Base-by-base conservation (phyloP, 306 rosid genomes). In the Pachyrhizus erosus region DNA sequence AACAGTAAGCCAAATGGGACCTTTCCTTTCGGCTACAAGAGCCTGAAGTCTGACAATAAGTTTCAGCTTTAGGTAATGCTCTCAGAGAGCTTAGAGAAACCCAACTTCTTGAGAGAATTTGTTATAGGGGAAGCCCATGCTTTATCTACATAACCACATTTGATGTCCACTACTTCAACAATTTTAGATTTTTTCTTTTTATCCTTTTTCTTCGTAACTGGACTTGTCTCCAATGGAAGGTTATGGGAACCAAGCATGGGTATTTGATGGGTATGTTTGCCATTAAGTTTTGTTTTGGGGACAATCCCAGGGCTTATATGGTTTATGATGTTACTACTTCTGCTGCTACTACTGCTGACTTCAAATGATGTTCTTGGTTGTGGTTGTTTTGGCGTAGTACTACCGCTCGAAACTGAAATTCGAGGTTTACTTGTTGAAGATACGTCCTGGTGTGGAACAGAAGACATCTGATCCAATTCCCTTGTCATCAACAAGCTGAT, bases 41-140 rank as follows among this genome's bases (percentile, higher is more conserved):
- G 82, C 78, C 86, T 85, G 62, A 89, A 84, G 78, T 78, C 91
- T 14, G 90, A 85, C 29, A 83, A 21, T 68, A 84, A 84, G 14
- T 79, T 83, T 73, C 83, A 86, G 74, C 84, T 81, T 80, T 91
- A 94, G 84, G 84, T 82, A 81, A 84, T 68, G 84, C 85, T 94
- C 83, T 91, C 94, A 2, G 97, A 92, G 70, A 94, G 91, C 87
- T 90, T 94, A 3, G 95, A 88, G 88, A 94, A 94, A 15, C 98
- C 88, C 45, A 94, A 83, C 90, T 94, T 94, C 87, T 86, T 88
- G 73, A 94, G 91, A 70, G 89, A 87, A 80, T 68, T 94, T 71
- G 97, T 79, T 60, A 94, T 70, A 67, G 95, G 94, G 76, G 81
- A 87, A 75, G 91, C 84, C 97, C 98, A 94, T 33, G 91, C 90